phyloP scores from a whole-genome alignment of 2,329 filamentous ascomycete species.

The Xylariaceae sp. region DNA sequence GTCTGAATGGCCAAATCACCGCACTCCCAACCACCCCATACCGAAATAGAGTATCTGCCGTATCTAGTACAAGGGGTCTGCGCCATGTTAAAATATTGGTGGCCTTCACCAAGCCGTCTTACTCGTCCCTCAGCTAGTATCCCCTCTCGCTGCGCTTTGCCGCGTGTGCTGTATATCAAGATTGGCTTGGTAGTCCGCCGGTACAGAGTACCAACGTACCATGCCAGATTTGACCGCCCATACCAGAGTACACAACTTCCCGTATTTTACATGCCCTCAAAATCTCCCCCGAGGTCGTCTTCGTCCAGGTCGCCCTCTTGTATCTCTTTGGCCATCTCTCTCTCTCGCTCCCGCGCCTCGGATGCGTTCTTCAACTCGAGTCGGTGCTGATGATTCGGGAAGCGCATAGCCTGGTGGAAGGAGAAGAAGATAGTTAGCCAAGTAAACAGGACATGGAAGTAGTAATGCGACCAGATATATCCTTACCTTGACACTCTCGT shows the following conservation, averaged over 20 bases:
- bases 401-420: conserved; percentile 77
- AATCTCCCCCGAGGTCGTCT: conserved; percentile 91
- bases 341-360: conserved; percentile 93
- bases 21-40: conserved; percentile 3
- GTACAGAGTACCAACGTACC: no score
- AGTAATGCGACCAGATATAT: not conserved
- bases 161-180: no score
- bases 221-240: not conserved
- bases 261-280: conserved; percentile 76
- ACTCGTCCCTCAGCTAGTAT: conserved; percentile 16
- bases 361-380: conserved; percentile 97
- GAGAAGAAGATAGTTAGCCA: conserved; percentile 30
- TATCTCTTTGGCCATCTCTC: conserved; percentile 98
- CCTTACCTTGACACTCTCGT: conserved; percentile 93
- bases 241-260: conserved; percentile 26
- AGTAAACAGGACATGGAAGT: not conserved
- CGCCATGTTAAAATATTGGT: conserved; percentile 15
- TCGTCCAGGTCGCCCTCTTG: conserved; percentile 96
- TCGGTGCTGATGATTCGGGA: conserved; percentile 98
- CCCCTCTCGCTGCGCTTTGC: conserved; percentile 9
- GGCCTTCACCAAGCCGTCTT: conserved; percentile 9
- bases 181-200: no score
- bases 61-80: conserved; percentile 25
- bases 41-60: conserved; percentile 13
- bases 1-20: conserved; percentile 10